A percentile compares a stretch with the other conserved stretches of the same genome.
Conservation (phyloP, 176 grass and related monocot species). For the Pharus latifolius region DNA sequence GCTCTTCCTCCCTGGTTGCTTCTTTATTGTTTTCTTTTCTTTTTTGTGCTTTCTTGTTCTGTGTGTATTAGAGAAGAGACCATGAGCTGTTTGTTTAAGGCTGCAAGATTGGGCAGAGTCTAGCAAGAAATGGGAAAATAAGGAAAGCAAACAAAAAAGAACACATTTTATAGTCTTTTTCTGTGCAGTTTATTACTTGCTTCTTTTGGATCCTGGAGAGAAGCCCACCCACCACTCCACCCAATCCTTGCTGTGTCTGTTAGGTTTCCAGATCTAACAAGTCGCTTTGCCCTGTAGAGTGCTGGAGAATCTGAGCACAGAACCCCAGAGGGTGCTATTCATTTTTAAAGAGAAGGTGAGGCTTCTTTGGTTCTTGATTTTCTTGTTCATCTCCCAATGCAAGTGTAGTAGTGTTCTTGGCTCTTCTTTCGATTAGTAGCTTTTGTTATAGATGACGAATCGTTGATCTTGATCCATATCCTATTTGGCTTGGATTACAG, state of each 20-base stretch:
- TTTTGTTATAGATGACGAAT: not conserved
- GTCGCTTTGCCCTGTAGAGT: conserved; percentile 1
- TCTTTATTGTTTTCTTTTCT: conserved; percentile 13
- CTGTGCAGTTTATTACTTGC: conserved; percentile 28
- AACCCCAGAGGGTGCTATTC: not conserved
- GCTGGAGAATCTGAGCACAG: conserved; percentile 11
- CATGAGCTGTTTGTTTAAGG: conserved; percentile 15
- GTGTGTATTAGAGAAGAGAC: conserved; percentile 4
- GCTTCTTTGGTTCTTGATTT: conserved; percentile 15
- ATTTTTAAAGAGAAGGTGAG: conserved; percentile 19
- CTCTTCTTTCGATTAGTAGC: conserved; percentile 13
- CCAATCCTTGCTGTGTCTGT: conserved; percentile 18
- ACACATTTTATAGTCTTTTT: conserved; percentile 14
- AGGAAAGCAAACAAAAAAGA: conserved; percentile 12
- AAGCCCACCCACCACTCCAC: conserved; percentile 33
- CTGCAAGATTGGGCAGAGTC: conserved; percentile 8
- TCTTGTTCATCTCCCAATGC: conserved; percentile 21
- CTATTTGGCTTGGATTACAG: conserved; percentile 12
- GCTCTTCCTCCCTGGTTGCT: conserved; percentile 7
- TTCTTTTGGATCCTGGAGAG: conserved; percentile 34
- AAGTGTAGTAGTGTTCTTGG: not conserved
- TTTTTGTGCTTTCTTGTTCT: conserved; percentile 9
- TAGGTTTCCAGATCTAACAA: conserved; percentile 41
- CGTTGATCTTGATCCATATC: conserved; percentile 5
- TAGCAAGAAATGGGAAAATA: not conserved